Conservation (phyloP, 192 early-diverging fungal species). For the Coemansia sp. region DNA sequence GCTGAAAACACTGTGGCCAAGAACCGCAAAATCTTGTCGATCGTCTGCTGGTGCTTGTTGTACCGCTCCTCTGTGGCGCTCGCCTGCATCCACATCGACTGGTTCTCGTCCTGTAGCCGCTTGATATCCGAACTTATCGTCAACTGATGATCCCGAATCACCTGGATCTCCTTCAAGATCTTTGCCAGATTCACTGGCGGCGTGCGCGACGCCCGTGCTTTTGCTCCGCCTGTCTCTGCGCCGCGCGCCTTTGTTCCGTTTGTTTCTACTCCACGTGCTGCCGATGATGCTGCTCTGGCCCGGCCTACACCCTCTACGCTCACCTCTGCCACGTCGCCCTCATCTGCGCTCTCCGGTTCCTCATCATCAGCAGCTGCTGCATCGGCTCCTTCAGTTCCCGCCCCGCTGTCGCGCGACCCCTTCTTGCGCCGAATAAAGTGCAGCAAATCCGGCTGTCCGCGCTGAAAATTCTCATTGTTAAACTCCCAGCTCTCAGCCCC, state of each 20-base stretch:
- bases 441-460: constrained; percentile 85
- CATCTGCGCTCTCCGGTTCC: constrained; percentile 50
- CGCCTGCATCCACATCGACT: constrained; percentile 85
- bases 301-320: not conserved
- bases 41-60: constrained; percentile 84
- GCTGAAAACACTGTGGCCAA: constrained; percentile 80
- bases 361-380: not conserved
- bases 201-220: constrained; percentile 20
- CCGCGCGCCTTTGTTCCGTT: not conserved
- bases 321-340: constrained; percentile 9
- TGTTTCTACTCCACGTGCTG: not conserved
- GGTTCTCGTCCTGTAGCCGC: constrained; percentile 84
- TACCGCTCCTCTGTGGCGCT: constrained; percentile 71
- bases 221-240: not conserved
- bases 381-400: not conserved
- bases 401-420: constrained; percentile 33
- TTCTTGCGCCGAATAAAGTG: constrained; percentile 87
- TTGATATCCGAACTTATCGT: constrained; percentile 85
- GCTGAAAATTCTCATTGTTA: constrained; percentile 84
- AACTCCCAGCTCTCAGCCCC: constrained; percentile 91
- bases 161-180: constrained; percentile 75
- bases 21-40: constrained; percentile 92
- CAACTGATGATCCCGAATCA: constrained; percentile 87
- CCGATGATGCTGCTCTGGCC: not conserved
- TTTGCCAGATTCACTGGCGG: constrained; percentile 26